Percentiles rank a stretch among this genome's conserved stretches.
Evolutionary conservation across 208 protist species (phyloP).

Genomic region (Trypanosoma avium): DNA sequence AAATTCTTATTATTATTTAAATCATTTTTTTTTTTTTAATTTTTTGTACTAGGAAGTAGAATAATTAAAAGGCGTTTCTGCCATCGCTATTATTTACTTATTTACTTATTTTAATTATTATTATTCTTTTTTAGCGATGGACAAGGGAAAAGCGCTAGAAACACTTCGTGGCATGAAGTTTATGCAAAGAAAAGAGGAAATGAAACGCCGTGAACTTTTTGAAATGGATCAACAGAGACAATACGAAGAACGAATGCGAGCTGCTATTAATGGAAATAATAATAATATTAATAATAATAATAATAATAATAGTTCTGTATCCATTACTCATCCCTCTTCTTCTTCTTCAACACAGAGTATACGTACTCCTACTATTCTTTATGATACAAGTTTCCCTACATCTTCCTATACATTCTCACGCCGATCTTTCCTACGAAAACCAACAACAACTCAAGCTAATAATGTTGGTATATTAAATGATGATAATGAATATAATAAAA

Average conservation of each 20-base stretch:
- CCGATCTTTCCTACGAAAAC: constrained; percentile 34
- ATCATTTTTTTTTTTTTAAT: too few relatives aligned
- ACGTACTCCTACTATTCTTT: constrained; percentile 43
- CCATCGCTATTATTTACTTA: constrained; percentile 1
- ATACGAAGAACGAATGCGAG: constrained; percentile 42
- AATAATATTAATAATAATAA: neutral
- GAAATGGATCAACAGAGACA: constrained; percentile 61
- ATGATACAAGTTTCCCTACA: constrained; percentile 44
- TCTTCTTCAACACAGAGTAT: neutral
- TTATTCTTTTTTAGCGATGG: constrained; percentile 35
- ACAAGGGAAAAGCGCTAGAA: constrained; percentile 81
- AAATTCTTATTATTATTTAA: too few relatives aligned
- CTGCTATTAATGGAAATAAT: neutral
- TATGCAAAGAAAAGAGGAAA: constrained; percentile 91
- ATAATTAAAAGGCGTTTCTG: too few relatives aligned
- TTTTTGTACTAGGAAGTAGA: too few relatives aligned
- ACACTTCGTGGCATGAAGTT: constrained; percentile 90
- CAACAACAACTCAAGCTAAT: neutral
- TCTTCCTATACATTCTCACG: constrained; percentile 45
- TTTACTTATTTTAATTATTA: constrained; percentile 2
- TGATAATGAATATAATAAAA: neutral
- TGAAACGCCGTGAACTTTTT: constrained; percentile 70
- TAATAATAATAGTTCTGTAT: neutral
- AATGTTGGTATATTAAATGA: neutral
- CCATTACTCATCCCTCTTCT: too few relatives aligned